Conservation (phyloP, 2,329 filamentous ascomycete genomes). For the Diaporthe velutina region DNA sequence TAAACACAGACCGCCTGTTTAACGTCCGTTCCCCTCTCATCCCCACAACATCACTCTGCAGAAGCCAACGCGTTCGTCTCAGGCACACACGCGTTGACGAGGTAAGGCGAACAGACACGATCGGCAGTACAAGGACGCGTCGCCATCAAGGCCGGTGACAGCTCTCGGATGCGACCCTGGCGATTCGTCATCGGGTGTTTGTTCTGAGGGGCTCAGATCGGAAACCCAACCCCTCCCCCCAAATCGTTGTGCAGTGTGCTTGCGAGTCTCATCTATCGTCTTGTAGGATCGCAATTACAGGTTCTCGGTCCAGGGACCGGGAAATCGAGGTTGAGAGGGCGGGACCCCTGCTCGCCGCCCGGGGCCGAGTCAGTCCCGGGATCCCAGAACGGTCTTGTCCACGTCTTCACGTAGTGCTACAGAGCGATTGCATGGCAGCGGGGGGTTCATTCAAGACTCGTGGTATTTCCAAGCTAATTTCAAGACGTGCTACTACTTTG, state of each 20-base stretch:
- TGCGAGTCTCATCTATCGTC: background rate
- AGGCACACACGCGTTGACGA: background rate
- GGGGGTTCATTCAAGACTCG: background rate
- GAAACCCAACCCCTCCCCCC: no score
- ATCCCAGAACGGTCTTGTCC: no score
- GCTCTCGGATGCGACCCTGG: background rate
- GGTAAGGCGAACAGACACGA: background rate
- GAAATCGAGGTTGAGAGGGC: background rate
- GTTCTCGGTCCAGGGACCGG: background rate
- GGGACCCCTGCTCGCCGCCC: background rate
- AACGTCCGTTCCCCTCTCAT: background rate
- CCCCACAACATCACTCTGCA: background rate
- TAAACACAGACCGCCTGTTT: background rate
- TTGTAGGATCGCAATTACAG: background rate
- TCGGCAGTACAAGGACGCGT: background rate
- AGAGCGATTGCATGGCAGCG: no score
- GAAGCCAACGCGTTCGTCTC: background rate
- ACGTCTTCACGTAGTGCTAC: no score
- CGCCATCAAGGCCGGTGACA: background rate
- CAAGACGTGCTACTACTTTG: background rate
- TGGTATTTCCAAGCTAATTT: conserved; percentile 1
- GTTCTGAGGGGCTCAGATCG: background rate
- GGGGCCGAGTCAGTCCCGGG: background rate
- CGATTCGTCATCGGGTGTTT: background rate
- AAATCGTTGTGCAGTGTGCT: background rate